Conservation (phyloP, 192 early-diverging fungal species). For the Gamsiella multidivaricata region DNA sequence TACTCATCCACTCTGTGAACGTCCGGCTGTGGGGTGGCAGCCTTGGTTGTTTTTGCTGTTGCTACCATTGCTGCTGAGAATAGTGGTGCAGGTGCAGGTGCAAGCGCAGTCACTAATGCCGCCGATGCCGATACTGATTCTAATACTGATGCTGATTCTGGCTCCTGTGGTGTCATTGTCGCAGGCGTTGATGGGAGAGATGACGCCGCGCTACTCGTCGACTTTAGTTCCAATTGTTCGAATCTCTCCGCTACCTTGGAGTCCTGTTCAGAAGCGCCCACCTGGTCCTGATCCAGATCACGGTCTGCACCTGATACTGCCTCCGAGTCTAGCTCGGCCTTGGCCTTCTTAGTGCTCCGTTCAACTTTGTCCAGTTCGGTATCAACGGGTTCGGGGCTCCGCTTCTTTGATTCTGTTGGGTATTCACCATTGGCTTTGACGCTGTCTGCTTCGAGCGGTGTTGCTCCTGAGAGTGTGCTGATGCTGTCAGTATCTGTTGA, state of each 20-base stretch:
- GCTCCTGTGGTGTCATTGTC: background rate
- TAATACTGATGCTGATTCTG: background rate
- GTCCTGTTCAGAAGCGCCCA: too few relatives aligned
- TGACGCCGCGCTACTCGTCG: background rate
- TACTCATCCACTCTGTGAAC: slow-evolving; percentile 50
- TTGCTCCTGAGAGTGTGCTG: too few relatives aligned
- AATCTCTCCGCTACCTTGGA: slow-evolving; percentile 22
- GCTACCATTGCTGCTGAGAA: background rate
- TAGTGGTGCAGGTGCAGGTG: background rate
- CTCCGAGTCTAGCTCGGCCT: slow-evolving; percentile 31
- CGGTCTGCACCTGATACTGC: background rate
- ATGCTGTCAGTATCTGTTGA: background rate
- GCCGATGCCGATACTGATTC: background rate
- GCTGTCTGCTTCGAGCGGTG: background rate
- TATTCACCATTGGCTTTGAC: background rate
- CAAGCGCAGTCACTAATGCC: background rate
- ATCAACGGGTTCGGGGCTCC: slow-evolving; percentile 18
- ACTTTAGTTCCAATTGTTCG: slow-evolving; percentile 32
- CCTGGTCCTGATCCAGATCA: background rate
- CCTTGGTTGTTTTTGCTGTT: background rate
- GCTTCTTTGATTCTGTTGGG: slow-evolving; percentile 27
- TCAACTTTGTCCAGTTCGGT: background rate
- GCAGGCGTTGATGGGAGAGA: slow-evolving; percentile 16
- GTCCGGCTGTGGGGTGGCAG: background rate
- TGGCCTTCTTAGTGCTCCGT: slow-evolving; percentile 35